These are phyloP conservation scores for Fusarium fujikuroi DNA, from an alignment of 2,329 filamentous ascomycete species.

Conservation along the genomic window DNA sequence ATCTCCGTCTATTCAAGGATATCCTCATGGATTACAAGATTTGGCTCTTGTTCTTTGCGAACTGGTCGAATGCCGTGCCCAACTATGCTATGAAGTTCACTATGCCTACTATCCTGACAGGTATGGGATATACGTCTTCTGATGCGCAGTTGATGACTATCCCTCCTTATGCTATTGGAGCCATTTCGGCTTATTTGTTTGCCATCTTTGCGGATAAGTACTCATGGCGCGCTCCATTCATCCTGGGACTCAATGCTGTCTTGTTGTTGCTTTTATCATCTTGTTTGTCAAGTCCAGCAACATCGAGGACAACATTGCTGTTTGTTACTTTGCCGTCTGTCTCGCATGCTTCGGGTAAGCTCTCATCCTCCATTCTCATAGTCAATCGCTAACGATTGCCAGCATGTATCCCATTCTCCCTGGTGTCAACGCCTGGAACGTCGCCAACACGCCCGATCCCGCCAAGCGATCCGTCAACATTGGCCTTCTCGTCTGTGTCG, in stretches of 20 bases:
- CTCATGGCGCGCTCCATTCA: conserved; percentile 16
- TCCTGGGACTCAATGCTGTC: conserved; percentile 14
- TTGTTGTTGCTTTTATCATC: conserved; percentile 10
- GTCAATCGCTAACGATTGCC: background rate
- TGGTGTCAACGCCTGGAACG: conserved; percentile 55
- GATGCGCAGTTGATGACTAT: conserved; percentile 45
- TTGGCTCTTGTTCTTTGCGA: conserved; percentile 54
- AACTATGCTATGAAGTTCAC: conserved; percentile 50
- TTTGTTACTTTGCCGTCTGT: conserved; percentile 19
- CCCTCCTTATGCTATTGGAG: conserved; percentile 13
- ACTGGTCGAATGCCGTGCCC: conserved; percentile 55
- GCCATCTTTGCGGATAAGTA: conserved; percentile 20
- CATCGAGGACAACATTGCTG: conserved; percentile 6
- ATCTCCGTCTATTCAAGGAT: conserved; percentile 42
- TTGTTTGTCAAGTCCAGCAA: conserved; percentile 12
- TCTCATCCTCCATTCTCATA: rapidly evolving
- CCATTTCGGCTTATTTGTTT: conserved; percentile 16
- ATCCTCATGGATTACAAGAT: conserved; percentile 61
- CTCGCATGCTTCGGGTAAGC: conserved; percentile 21
- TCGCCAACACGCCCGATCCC: conserved; percentile 52
- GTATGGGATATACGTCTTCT: conserved; percentile 53
- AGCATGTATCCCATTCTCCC: conserved; percentile 54
- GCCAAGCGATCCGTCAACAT: conserved; percentile 56
- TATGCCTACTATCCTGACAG: conserved; percentile 53
- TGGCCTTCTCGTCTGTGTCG: conserved; percentile 53